These are phyloP conservation scores for Magnusiomyces paraingens DNA, from an alignment of 1,139 yeast genomes.

Conservation along the genomic window DNA sequence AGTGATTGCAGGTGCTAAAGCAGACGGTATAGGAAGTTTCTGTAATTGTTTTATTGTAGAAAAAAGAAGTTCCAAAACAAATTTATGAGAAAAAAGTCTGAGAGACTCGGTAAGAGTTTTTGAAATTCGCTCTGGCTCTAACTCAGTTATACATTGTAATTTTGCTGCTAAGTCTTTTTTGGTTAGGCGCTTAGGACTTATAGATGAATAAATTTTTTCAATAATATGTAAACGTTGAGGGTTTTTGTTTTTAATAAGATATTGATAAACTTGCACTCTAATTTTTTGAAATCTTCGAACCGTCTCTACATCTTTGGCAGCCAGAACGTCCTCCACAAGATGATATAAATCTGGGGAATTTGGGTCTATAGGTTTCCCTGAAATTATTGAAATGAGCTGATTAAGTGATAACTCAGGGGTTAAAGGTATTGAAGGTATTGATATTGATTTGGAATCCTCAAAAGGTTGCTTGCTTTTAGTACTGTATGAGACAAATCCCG, in stretches of 20 bases:
- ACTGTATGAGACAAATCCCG: no score
- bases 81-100: conserved; percentile 5
- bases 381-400: neutral
- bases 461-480: no score
- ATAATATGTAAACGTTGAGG: conserved; percentile 2
- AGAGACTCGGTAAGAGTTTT: conserved; percentile 6
- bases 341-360: neutral
- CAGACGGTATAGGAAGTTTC: neutral
- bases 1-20: neutral
- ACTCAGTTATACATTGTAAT: conserved; percentile 6
- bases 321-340: neutral
- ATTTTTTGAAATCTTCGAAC: neutral
- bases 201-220: conserved; percentile 1
- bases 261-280: conserved; percentile 7
- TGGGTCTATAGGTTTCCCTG: neutral
- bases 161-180: conserved; percentile 13
- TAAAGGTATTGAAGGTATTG: no score
- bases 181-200: conserved; percentile 8
- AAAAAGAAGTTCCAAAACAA: conserved; percentile 11
- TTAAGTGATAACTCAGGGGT: neutral
- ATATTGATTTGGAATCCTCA: no score
- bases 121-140: conserved; percentile 7
- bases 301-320: neutral
- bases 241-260: neutral
- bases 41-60: conserved; percentile 11